Evolutionary conservation across 345 rosid genomes (phyloP), one percentile per base, ranked within the genome.

Genomic region (Nasturtium officinale): DNA sequence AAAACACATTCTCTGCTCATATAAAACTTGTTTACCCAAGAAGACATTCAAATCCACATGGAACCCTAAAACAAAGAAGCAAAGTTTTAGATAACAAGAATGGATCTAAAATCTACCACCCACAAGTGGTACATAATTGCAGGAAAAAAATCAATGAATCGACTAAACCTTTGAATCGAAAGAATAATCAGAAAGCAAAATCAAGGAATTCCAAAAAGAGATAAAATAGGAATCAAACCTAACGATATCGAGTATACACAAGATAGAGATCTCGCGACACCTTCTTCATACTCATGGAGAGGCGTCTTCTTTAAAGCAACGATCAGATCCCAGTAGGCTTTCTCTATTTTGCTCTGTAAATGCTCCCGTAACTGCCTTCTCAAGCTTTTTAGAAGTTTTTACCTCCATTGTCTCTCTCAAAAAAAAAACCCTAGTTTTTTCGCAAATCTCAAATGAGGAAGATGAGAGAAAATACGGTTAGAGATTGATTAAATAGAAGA

Each of bases 281-380:
- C 98, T 83, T 94, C 97, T 21, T 94, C 96, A 74, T 95, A 96
- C 72, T 90, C 99, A 45, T 89, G 96, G 62, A 95, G 97, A 65
- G 96, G 97, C 0, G 99, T 95, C 88, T 95, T 91, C 86, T 95
- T 95, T 23, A 95, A 82, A 20, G 97, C 99, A 6, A 95, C 99
- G 81, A 90, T 89, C 81, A 70, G n/a, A n/a, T 74, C 9, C 96
- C 96, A 0, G 97, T 95, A n/a, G n/a, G 97, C 96, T 72, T 86
- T 80, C 92, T 80, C 82, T 91, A 95, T 2, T 89, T 96, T 73
- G 91, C 91, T 0, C 96, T 96, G 74, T 88, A 95, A 5, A 4
- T 97, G n/a, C 96, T 1, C 33, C 1, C 66, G 91, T 97, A 28
- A 97, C 99, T 0, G 90, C 99, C 71, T 95, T 95, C 88, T 95